phyloP scores from a whole-genome alignment of 1,139 yeast species.

The Saccharomyces pastorianus region DNA sequence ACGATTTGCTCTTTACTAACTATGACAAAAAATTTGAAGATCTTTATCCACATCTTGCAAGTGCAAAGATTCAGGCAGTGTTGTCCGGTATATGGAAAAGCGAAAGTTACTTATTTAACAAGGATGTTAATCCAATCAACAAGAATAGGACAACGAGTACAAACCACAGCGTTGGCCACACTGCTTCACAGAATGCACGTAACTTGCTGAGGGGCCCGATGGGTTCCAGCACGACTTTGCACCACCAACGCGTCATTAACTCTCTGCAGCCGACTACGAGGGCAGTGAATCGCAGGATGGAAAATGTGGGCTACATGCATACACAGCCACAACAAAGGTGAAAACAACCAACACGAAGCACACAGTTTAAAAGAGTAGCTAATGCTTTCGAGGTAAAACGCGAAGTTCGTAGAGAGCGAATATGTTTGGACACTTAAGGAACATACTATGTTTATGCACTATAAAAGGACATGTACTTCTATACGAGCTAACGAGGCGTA shows the following conservation, averaged over 20 bases:
- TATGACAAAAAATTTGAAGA: conserved; percentile 16
- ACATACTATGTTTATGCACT: not conserved
- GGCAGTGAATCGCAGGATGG: conserved; percentile 30
- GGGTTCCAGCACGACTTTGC: conserved; percentile 16
- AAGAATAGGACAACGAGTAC: conserved; percentile 9
- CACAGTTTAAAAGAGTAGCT: not conserved
- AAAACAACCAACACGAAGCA: not conserved
- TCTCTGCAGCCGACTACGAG: conserved; percentile 30
- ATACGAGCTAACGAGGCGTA: not conserved
- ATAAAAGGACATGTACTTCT: not conserved
- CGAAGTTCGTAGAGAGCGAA: not conserved
- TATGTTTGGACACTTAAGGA: not conserved
- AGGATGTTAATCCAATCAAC: conserved; percentile 21
- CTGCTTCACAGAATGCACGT: conserved; percentile 6
- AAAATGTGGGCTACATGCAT: conserved; percentile 26
- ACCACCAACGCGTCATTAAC: conserved; percentile 23
- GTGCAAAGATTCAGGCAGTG: conserved; percentile 20
- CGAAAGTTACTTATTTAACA: conserved; percentile 23
- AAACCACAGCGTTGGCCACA: conserved; percentile 6
- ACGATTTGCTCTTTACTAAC: not conserved
- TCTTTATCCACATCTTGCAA: conserved; percentile 17
- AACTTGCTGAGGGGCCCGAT: conserved; percentile 16
- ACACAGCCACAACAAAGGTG: not conserved
- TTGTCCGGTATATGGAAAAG: conserved; percentile 27
- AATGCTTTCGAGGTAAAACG: not conserved